Conservation (phyloP, 2,329 filamentous ascomycete species). For the Colletotrichum gloeosporioides region DNA sequence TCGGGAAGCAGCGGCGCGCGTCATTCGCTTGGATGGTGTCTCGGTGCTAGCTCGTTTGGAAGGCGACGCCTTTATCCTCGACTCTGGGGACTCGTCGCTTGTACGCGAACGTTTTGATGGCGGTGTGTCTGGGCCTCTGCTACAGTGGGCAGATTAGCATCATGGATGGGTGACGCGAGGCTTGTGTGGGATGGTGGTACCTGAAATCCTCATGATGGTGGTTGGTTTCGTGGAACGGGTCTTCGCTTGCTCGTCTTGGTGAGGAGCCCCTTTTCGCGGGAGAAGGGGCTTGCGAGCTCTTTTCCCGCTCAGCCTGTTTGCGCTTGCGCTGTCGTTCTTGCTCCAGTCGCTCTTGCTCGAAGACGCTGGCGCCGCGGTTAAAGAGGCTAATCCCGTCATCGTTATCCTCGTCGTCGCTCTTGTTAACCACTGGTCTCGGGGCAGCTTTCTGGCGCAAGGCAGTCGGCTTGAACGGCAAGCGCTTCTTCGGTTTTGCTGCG, state of each 20-base stretch:
- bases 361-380: slow-evolving; percentile 55
- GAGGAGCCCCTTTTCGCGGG: background rate
- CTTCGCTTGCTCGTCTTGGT: background rate
- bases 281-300: slow-evolving; percentile 5
- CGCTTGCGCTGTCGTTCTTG: slow-evolving; percentile 31
- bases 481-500: slow-evolving; percentile 34
- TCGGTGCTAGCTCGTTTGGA: background rate
- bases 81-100: slow-evolving; percentile 14
- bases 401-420: slow-evolving; percentile 31
- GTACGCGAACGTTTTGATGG: slow-evolving; percentile 42
- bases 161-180: background rate
- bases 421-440: slow-evolving; percentile 27
- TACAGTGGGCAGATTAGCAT: slow-evolving; percentile 17
- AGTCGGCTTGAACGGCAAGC: slow-evolving; percentile 57
- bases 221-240: slow-evolving; percentile 26
- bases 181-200: background rate
- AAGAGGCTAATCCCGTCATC: slow-evolving; percentile 53
- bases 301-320: slow-evolving; percentile 18
- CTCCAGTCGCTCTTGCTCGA: slow-evolving; percentile 43
- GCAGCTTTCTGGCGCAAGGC: slow-evolving; percentile 39
- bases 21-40: slow-evolving; percentile 16
- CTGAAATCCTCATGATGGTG: slow-evolving; percentile 15
- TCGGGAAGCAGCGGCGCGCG: slow-evolving; percentile 4
- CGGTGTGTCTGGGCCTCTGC: slow-evolving; percentile 37
- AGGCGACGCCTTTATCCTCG: slow-evolving; percentile 7